Evolutionary conservation across 768 basidiomycete species (phyloP).

Genomic region (Hygrophorus russula): DNA sequence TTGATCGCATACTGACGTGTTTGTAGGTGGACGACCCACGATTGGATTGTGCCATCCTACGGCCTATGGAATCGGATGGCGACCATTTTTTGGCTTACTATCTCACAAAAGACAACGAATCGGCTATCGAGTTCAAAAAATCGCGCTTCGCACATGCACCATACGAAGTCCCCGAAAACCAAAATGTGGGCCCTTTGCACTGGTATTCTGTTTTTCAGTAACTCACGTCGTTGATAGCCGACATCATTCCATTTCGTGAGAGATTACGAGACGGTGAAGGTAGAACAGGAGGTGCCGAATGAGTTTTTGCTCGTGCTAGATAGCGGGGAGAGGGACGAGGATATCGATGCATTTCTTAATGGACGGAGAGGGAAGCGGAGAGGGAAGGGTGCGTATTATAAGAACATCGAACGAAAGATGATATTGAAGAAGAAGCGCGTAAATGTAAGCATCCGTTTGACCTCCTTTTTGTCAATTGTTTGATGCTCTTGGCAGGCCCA

Average conservation of each 20-base stretch:
- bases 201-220: not conserved
- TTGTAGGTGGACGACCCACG: constrained; percentile 64
- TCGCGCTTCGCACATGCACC: constrained; percentile 31
- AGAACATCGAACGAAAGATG: constrained; percentile 85
- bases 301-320: constrained; percentile 74
- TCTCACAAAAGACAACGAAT: constrained; percentile 65
- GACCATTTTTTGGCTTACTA: constrained; percentile 85
- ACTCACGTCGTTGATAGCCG: constrained; percentile 27
- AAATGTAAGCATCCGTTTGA: constrained; percentile 41
- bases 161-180: constrained; percentile 39
- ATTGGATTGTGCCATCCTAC: constrained; percentile 73
- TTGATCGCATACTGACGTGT: not conserved
- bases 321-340: constrained; percentile 31
- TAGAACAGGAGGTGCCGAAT: constrained; percentile 78
- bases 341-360: constrained; percentile 23
- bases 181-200: constrained; percentile 32
- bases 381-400: constrained; percentile 73
- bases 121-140: constrained; percentile 55
- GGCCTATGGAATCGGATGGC: constrained; percentile 82
- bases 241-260: constrained; percentile 68
- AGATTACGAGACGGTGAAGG: constrained; percentile 80
- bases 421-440: constrained; percentile 74
- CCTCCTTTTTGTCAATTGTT: not conserved
- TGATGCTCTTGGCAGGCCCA: constrained; percentile 32
- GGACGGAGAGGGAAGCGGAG: constrained; percentile 19